A percentile compares a stretch with the other conserved stretches of the same genome.
These are phyloP conservation scores for Graphiopsis chlorocephala DNA, from an alignment of 2,329 filamentous ascomycete genomes.

Conservation along the genomic window DNA sequence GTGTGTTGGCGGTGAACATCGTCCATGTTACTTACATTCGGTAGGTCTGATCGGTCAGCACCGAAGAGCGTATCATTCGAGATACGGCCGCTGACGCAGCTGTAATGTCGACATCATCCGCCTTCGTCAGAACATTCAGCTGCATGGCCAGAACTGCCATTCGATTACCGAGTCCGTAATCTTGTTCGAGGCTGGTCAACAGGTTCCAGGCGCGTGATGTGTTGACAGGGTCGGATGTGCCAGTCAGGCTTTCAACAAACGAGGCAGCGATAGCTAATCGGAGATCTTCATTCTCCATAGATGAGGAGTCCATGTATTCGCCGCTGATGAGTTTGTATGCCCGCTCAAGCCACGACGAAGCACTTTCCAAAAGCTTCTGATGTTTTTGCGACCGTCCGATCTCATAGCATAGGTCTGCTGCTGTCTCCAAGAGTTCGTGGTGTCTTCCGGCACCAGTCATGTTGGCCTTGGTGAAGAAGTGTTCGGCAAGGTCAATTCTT, in stretches of 20 bases:
- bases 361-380: constrained; percentile 53
- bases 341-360: constrained; percentile 71
- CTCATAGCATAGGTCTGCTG: constrained; percentile 68
- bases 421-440: constrained; percentile 53
- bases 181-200: constrained; percentile 61
- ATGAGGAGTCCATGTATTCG: constrained; percentile 56
- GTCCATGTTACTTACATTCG: constrained; percentile 44
- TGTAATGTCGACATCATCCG: constrained; percentile 35
- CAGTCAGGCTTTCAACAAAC: constrained; percentile 28
- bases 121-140: constrained; percentile 62
- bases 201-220: constrained; percentile 55
- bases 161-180: constrained; percentile 57
- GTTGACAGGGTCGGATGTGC: constrained; percentile 44
- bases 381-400: constrained; percentile 63
- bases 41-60: constrained; percentile 63
- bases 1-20: background rate
- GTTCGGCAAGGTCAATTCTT: constrained; percentile 72
- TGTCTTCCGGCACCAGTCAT: constrained; percentile 44
- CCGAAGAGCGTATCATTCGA: constrained; percentile 59
- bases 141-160: constrained; percentile 65
- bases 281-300: constrained; percentile 61
- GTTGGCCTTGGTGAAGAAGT: constrained; percentile 65
- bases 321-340: constrained; percentile 59
- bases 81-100: constrained; percentile 53
- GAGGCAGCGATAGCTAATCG: constrained; percentile 64